These are phyloP conservation scores for Dorcoceras hygrometricum DNA, from an alignment of 257 asterid species.

Conservation along the genomic window DNA sequence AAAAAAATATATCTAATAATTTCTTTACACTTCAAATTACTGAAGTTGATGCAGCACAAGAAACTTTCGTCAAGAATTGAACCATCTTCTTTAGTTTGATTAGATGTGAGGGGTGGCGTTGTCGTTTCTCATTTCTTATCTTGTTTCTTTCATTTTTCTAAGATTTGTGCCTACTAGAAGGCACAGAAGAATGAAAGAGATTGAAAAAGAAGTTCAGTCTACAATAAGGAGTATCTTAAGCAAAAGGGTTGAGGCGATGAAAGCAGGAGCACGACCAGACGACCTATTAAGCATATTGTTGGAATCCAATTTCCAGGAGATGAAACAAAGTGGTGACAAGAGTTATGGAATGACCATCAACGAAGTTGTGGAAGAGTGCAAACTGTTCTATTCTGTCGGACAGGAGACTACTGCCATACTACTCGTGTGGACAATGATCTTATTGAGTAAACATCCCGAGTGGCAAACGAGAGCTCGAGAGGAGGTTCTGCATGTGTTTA, in stretches of 20 bases:
- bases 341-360: not conserved
- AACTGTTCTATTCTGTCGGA: not conserved
- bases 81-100: too few species aligned
- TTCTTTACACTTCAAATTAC: not conserved
- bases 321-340: not conserved
- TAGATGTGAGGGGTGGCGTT: not conserved
- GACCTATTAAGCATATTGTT: slow-evolving; percentile 8
- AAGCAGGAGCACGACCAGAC: not conserved
- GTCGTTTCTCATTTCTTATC: not conserved
- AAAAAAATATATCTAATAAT: not conserved
- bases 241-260: not conserved
- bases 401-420: too few species aligned
- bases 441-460: not conserved
- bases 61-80: not conserved
- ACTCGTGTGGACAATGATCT: not conserved
- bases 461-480: not conserved
- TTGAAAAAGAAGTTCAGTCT: not conserved
- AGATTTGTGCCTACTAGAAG: slow-evolving; percentile 15
- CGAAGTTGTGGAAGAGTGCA: not conserved
- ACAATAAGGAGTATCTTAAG: not conserved
- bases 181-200: slow-evolving; percentile 4
- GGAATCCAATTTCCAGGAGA: not conserved
- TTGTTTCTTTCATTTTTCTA: not conserved
- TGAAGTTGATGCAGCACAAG: not conserved
- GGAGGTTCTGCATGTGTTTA: not conserved